Conservation (phyloP, 1,284 basidiomycete genomes). For the Rhodofomes roseus region DNA sequence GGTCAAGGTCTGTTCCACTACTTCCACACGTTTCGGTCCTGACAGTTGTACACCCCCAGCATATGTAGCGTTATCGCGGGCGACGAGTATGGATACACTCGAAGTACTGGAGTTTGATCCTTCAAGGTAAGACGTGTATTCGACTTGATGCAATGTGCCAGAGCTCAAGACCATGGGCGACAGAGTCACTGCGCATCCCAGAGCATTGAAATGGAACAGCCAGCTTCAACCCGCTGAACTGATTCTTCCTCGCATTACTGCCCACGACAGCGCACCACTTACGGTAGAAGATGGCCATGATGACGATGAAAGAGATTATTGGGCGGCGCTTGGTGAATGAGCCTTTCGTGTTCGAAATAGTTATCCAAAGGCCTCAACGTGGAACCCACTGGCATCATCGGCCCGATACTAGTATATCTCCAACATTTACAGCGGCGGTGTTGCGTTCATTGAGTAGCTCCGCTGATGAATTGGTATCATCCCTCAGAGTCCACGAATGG, state of each 20-base stretch:
- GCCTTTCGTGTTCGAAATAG: no score
- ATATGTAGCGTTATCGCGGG: conserved; percentile 68
- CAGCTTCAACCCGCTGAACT: neutral
- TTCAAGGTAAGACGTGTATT: conserved; percentile 41
- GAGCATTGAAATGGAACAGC: neutral
- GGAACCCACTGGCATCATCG: no score
- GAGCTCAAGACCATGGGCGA: no score
- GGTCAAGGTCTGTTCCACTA: conserved; percentile 59
- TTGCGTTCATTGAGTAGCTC: no score
- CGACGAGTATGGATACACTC: conserved; percentile 59
- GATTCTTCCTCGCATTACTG: neutral
- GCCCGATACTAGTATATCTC: no score
- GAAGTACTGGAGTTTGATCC: conserved; percentile 59
- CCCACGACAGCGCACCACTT: neutral
- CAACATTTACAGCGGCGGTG: no score
- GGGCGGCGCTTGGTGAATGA: neutral
- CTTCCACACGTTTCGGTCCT: neutral
- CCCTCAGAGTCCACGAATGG: conserved; percentile 32
- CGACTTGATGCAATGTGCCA: conserved; percentile 31
- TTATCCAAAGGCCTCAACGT: no score
- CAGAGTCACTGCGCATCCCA: conserved; percentile 27
- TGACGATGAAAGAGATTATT: neutral
- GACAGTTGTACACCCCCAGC: conserved; percentile 29
- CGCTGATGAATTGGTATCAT: no score
- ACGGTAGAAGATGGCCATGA: neutral